Evolutionary conservation across 805 yeast genomes (phyloP), one percentile per base, ranked within the genome.

Genomic region (Sugiyamaella smithiae): DNA sequence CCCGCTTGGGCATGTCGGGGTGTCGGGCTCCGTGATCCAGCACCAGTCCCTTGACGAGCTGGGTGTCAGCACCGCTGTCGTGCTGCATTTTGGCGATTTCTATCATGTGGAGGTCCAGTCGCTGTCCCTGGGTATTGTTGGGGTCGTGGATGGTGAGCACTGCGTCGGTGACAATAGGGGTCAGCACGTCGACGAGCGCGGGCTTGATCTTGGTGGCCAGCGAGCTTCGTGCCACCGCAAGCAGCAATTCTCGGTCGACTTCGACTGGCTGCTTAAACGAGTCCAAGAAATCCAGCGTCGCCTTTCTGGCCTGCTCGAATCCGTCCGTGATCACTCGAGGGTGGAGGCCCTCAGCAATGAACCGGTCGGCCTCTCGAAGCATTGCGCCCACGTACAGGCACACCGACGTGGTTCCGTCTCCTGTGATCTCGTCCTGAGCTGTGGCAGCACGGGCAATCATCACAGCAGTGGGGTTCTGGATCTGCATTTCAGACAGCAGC

Each of bases 11-110:
- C 99, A 93, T 93, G 69, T 93, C 99, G 40, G 99, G 99, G 74
- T 93, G 99, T 67, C 99, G 81, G 14, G 97, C 97, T 57, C 99
- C 99, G 67, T 93, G 99, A 67, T 93, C 99, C 56, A 93, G 76
- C 31, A 93, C 99, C 58, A 93, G 77, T 40, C 99, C 99, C 59
- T 78, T 82, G 56, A 93, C 75, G 51, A 93, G 80, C 61, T 77
- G 75, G 16, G 98, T 90, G 48, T 90, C 93, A 53, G 82, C 79
- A 28, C 93, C 88, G 32, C 84, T 77, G 57, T 88, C 86, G 63
- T 86, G 91, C 77, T 93, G 97, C 98, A 93, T 95, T 57, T 93
- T 83, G 95, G 93, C 93, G 63, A 93, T 86, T 72, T 93, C 99
- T 59, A 93, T 84, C 99, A 93, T 93, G 68, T 93, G 97, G 58